phyloP scores from a whole-genome alignment of 108 stramenopile species.

The Fragilaria radians region DNA sequence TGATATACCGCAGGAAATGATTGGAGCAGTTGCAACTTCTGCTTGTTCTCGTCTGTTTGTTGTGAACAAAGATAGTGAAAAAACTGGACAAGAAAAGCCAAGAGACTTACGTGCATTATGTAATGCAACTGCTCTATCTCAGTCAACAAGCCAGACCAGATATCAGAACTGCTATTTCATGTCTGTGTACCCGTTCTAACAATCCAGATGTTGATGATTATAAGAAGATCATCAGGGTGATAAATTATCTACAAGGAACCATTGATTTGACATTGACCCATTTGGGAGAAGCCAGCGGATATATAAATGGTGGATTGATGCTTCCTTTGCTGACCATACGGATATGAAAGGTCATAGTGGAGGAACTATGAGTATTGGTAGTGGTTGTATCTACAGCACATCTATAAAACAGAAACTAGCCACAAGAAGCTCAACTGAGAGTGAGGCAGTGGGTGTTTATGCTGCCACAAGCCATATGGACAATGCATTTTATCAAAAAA shows the following conservation, averaged over 20 bases:
- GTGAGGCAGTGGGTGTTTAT: too few relatives aligned
- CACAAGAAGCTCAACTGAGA: too few relatives aligned
- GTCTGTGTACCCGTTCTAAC: conserved; percentile 30
- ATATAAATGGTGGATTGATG: too few relatives aligned
- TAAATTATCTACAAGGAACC: conserved; percentile 28
- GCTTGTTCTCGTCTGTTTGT: conserved; percentile 23
- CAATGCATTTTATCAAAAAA: too few relatives aligned
- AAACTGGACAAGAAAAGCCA: too few relatives aligned
- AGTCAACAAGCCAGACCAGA: conserved; percentile 23
- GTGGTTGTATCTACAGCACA: not conserved
- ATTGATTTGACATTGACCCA: conserved; percentile 10
- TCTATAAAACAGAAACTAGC: too few relatives aligned
- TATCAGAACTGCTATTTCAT: conserved; percentile 22
- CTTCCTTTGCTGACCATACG: conserved; percentile 19
- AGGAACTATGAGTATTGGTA: conserved; percentile 17
- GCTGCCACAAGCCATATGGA: too few relatives aligned
- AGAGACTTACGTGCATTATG: too few relatives aligned
- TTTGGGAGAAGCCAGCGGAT: not conserved
- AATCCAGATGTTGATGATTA: conserved; percentile 30
- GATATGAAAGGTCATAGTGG: conserved; percentile 38
- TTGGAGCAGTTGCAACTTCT: conserved; percentile 8
- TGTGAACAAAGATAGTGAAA: conserved; percentile 5
- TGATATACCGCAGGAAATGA: too few relatives aligned
- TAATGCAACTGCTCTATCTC: conserved; percentile 23
- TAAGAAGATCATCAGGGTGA: conserved; percentile 19